Base-by-base conservation (phyloP, 2,329 filamentous ascomycete species). In the Aspergillus viridinutans region DNA sequence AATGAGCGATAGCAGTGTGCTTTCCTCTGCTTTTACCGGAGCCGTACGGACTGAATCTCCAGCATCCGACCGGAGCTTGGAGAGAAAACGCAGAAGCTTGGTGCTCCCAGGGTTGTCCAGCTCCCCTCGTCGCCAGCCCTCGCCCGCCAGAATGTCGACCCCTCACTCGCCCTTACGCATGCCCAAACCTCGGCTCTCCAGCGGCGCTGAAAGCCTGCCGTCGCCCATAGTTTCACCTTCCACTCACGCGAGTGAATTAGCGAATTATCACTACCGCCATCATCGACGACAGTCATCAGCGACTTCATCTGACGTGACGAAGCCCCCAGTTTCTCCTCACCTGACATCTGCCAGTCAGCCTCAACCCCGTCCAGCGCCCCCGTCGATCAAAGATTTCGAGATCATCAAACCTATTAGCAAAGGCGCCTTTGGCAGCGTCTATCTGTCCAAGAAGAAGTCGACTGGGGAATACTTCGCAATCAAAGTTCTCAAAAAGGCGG, bases 381-480 rank as follows among this genome's bases (percentile, higher is more conserved):
- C 93, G 7, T 99, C 95, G 0, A 99, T 99, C 77, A 97, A 97
- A 67, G 94, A 99, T 69, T 99, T 99, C 66, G 94, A 99, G 72
- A 96, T 99, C 64, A 96, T 99, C 78, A 99, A 99, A 70, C 94
- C 94, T 5, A 99, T 99, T 75, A 99, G 94, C 76, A 97, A 97
- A 76, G 94, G 94, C 51, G 94, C 94, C 3, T 99, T 99, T 73
- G 94, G 94, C 4, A 97, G 94, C 71, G 94, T 99, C 7, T 99
- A 99, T 70, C 78, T 99, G 32, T 93, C 94, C 0, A 99, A 97
- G 78, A 99, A 99, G 81, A 97, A 97, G 74, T 94, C 91, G 0
- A 99, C 95, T 0, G 93, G 92, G 49, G 94, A 99, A 69, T 99
- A 99, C 74, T 99, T 93, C 72, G 94, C 94, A 9, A 97, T 99